Evolutionary conservation across 2,329 filamentous ascomycete genomes (phyloP), one percentile per base, ranked within the genome.

Genomic region (Dothiorella sarmentorum): DNA sequence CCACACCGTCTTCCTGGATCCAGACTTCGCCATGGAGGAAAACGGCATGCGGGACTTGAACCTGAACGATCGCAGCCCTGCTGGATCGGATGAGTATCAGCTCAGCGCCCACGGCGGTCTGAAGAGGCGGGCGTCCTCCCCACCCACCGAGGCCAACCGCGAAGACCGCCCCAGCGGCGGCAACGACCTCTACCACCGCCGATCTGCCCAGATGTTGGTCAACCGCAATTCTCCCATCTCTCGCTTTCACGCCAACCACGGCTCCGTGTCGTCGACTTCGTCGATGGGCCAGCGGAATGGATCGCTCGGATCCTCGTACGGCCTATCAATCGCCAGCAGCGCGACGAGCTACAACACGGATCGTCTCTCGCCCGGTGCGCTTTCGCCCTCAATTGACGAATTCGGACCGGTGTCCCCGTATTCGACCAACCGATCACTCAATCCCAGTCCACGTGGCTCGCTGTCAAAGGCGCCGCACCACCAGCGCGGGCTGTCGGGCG

Each of bases 111-210:
- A 77, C 65, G 77, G 80, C 57, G 83, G 84, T 49, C 80, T 82
- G 64, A 88, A 88, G 71, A 78, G 85, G 67, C 79, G 85, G 60
- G 85, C 85, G 61, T 85, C 83, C 13, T 86, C 83, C 56, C 83
- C 85, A 18, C 85, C 84, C 37, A 77, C 80, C 59, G 84, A 86
- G 65, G 77, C 77, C 52, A 66, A 71, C 45, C 73, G 76, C 47
- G 77, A 79, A 51, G 76, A 80, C 62, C 73, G 77, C 40, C 69
- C 73, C 20, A 76, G 75, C 6, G 71, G 71, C 52, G 74, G 69
- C 56, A 73, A 71, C 29, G 82, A 85, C 65, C 66, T 82, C 49
- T 80, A 79, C 58, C 81, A 82, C 63, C 76, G 82, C 58, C 78
- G 81, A 59, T 80, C 81, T 11, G 72, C 78, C 49, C 80, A 85